Conservation (phyloP, 2,329 filamentous ascomycete genomes). For the Dendryphion nanum region DNA sequence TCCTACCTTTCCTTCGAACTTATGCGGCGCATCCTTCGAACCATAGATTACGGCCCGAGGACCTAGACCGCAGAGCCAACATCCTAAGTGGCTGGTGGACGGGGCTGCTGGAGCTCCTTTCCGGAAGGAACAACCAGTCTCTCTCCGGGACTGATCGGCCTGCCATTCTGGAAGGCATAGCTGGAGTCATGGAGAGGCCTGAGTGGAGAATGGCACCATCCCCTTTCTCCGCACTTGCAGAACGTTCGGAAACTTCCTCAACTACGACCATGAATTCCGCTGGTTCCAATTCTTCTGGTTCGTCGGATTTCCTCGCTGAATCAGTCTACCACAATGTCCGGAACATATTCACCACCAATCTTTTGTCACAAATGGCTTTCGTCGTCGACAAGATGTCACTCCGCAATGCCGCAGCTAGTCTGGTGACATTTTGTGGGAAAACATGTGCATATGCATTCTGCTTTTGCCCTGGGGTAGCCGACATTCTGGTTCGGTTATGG, state of each 20-base stretch:
- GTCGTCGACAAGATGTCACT: slow-evolving; percentile 88
- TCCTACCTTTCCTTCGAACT: slow-evolving; percentile 75
- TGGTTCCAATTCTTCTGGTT: slow-evolving; percentile 59
- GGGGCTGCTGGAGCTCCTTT: slow-evolving; percentile 75
- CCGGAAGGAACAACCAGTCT: slow-evolving; percentile 70
- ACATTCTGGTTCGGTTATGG: slow-evolving; percentile 82
- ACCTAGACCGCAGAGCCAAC: slow-evolving; percentile 74
- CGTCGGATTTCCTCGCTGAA: slow-evolving; percentile 67
- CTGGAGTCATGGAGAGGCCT: slow-evolving; percentile 80
- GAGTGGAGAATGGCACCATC: slow-evolving; percentile 80
- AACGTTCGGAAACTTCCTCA: slow-evolving; percentile 50
- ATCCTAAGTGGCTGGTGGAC: slow-evolving; percentile 93
- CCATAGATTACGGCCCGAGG: slow-evolving; percentile 67
- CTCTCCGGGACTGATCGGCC: slow-evolving; percentile 83
- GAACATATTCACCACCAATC: slow-evolving; percentile 80
- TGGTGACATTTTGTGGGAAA: slow-evolving; percentile 83
- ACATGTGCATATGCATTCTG: slow-evolving; percentile 91
- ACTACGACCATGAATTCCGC: slow-evolving; percentile 51
- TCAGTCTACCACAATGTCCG: slow-evolving; percentile 86
- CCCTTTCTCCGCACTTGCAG: slow-evolving; percentile 61
- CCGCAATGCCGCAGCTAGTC: slow-evolving; percentile 64
- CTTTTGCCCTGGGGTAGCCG: slow-evolving; percentile 83
- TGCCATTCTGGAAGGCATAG: slow-evolving; percentile 72
- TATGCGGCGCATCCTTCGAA: slow-evolving; percentile 69
- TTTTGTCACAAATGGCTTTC: slow-evolving; percentile 79